These are phyloP conservation scores for Inonotus hispidus DNA, from an alignment of 1,284 basidiomycete genomes.

Conservation along the genomic window DNA sequence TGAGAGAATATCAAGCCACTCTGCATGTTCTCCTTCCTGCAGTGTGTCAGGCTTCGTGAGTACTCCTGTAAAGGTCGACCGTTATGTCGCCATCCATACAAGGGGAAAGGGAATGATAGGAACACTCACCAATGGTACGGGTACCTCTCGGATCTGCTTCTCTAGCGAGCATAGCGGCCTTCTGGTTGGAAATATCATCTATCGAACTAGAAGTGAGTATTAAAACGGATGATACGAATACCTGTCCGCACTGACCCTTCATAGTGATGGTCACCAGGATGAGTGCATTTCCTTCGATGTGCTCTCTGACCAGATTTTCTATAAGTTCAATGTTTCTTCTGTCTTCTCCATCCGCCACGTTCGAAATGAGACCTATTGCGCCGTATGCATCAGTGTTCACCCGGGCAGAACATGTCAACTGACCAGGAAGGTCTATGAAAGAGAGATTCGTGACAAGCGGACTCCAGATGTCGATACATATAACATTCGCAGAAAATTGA, in stretches of 20 bases:
- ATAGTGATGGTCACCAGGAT: constrained; percentile 37
- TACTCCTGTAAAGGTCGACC: constrained; percentile 28
- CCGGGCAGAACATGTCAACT: neutral
- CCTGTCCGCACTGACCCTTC: constrained; percentile 28
- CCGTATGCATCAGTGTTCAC: neutral
- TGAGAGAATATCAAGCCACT: constrained; percentile 33
- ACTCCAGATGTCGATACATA: constrained; percentile 41
- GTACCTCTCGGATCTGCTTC: constrained; percentile 30
- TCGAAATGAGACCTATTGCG: constrained; percentile 30
- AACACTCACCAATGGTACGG: constrained; percentile 32
- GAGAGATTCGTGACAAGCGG: constrained; percentile 39
- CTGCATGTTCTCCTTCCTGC: constrained; percentile 1
- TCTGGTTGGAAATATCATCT: constrained; percentile 41
- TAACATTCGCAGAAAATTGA: constrained; percentile 38
- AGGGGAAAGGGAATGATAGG: neutral
- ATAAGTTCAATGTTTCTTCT: constrained; percentile 32
- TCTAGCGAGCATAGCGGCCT: constrained; percentile 32
- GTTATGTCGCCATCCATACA: no score
- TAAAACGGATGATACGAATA: neutral
- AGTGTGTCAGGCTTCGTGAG: constrained; percentile 37
- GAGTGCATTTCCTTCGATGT: constrained; percentile 35
- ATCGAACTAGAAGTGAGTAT: neutral
- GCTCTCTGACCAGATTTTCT: constrained; percentile 31
- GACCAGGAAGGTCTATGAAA: constrained; percentile 44
- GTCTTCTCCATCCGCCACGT: constrained; percentile 25